Base-by-base conservation (phyloP, 352 stramenopile species). In the Aphanomyces euteiches region DNA sequence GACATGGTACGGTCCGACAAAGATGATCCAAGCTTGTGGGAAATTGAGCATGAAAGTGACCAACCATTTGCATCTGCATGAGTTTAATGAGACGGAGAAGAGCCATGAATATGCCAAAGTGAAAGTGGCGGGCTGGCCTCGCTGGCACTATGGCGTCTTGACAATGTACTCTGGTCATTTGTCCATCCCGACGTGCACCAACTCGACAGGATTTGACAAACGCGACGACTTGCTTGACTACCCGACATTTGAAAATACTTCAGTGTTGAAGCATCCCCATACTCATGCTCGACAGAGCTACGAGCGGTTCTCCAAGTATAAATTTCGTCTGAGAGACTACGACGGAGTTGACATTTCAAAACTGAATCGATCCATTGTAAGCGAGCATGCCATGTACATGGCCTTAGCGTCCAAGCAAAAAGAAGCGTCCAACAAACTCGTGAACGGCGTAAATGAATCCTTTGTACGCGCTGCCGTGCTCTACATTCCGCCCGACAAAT, bases 41-140 rank as follows among this genome's bases (percentile, higher is more conserved):
- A 50, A 50, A n/a, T n/a, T 50, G 10, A 50, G 43, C 43, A 50
- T 50, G 43, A 12, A n/a, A 12, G 43, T 50, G 43, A 50, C 2
- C 43, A 50, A 50, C 43, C 43, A 50, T 50, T n/a, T 50, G 10
- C 43, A 50, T 50, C 43, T 50, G 10, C 43, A 63, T 63, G 56
- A 43, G 5, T 6, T 15, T 38, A 63, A 63, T 21, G 43, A 50
- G 43, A 50, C 43, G 43, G 43, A 50, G 43, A 50, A 50, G 43
- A 50, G 43, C 43, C 43, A 12, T n/a, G 43, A 50, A n/a, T 50
- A 50, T 2, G 43, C 43, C 10, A n/a, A n/a, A 12, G 43, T n/a
- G 2, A 50, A n/a, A n/a, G 43, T 50, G 10, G 43, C 43, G 17
- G 43, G 43, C 17, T 50, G 43, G 43, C 43, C 43, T n/a, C 43